phyloP scores from a whole-genome alignment of 768 basidiomycete species.

The Leccinum rimulosum region DNA sequence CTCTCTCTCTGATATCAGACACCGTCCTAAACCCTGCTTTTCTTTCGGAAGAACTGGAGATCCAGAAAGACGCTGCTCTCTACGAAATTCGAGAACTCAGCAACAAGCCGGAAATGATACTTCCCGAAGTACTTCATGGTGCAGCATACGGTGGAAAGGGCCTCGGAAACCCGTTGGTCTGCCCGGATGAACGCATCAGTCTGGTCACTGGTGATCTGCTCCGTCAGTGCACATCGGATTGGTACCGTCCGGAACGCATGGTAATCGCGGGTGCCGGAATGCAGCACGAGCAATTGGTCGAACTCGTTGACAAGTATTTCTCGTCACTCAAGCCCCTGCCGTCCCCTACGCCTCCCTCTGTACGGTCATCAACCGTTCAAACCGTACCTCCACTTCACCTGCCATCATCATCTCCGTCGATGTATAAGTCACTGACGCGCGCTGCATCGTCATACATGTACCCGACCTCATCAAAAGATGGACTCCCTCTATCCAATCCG shows the following conservation, averaged over 20 bases:
- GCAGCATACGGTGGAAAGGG: slow-evolving; percentile 78
- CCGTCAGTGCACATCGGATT: slow-evolving; percentile 62
- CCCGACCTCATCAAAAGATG: slow-evolving; percentile 26
- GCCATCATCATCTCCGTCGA: slow-evolving; percentile 48
- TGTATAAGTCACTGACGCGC: slow-evolving; percentile 68
- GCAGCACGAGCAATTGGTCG: slow-evolving; percentile 84
- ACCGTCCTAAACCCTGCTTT: slow-evolving; percentile 82
- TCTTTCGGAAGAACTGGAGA: slow-evolving; percentile 71
- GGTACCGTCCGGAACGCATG: slow-evolving; percentile 94
- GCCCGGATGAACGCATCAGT: slow-evolving; percentile 80
- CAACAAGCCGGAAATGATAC: slow-evolving; percentile 87
- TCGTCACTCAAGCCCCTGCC: slow-evolving; percentile 53
- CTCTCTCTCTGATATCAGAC: slow-evolving; percentile 87
- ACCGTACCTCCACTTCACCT: slow-evolving; percentile 57
- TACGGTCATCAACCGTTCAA: slow-evolving; percentile 33
- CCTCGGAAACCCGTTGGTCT: slow-evolving; percentile 88
- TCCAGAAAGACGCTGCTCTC: slow-evolving; percentile 80
- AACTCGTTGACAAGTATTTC: slow-evolving; percentile 81
- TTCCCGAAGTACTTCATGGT: slow-evolving; percentile 86
- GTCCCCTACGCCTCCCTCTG: slow-evolving; percentile 22
- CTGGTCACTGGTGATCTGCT: slow-evolving; percentile 61
- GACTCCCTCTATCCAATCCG: slow-evolving; percentile 14
- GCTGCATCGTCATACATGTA: slow-evolving; percentile 76
- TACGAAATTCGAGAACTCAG: slow-evolving; percentile 90
- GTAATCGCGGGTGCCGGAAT: slow-evolving; percentile 94